Conservation (phyloP, 352 stramenopile species). For the Phytophthora lateralis region DNA sequence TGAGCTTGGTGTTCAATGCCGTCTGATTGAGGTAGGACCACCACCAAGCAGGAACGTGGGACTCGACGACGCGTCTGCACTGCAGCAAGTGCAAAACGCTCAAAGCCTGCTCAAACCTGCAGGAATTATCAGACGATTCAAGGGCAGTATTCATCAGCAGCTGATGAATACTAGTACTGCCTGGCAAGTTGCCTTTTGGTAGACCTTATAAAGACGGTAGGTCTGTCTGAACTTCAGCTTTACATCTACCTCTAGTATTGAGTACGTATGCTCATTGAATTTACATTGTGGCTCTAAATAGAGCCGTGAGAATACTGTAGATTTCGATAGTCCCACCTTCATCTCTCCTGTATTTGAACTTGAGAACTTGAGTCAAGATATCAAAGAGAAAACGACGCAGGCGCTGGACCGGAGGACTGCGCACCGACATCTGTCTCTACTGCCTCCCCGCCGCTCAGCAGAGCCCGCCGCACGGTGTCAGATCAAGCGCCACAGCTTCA, state of each 20-base stretch:
- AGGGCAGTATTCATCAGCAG: not conserved
- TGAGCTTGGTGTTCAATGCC: no score
- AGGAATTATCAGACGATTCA: not conserved
- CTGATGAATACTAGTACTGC: no score
- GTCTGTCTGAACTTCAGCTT: not conserved
- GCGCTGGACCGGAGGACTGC: not conserved
- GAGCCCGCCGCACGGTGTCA: not conserved
- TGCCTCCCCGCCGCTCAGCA: conserved; percentile 1
- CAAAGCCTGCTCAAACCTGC: not conserved
- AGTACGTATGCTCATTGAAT: no score
- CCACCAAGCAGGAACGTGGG: conserved; percentile 20
- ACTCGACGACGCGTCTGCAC: conserved; percentile 11
- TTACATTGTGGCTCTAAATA: no score
- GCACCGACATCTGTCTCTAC: conserved; percentile 6
- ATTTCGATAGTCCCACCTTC: not conserved
- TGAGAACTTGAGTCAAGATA: conserved; percentile 16
- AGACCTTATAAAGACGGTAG: conserved; percentile 10
- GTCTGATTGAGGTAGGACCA: no score
- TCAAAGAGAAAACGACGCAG: conserved; percentile 25
- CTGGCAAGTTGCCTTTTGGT: no score
- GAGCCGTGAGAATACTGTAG: no score
- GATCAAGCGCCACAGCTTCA: not conserved
- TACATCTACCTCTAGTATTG: no score
- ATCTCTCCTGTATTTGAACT: conserved; percentile 11
- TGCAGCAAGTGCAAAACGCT: not conserved